phyloP scores from a whole-genome alignment of 2,329 filamentous ascomycete genomes.

The Diaporthe velutina region DNA sequence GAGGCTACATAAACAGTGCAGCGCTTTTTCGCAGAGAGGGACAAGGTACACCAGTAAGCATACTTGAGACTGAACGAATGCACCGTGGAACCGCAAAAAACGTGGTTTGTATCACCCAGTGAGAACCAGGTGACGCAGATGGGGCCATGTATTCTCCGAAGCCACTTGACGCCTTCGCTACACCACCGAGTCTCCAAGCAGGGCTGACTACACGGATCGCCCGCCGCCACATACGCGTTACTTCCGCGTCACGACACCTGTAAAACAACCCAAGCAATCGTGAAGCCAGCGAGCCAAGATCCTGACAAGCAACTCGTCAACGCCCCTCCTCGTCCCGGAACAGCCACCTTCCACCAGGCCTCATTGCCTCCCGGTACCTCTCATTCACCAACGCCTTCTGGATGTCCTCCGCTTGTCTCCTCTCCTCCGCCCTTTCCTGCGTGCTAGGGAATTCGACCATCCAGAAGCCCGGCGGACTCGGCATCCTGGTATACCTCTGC shows the following conservation, averaged over 20 bases:
- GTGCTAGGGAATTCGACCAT: constrained; percentile 89
- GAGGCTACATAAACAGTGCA: background rate
- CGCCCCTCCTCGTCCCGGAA: constrained; percentile 80
- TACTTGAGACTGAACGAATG: background rate
- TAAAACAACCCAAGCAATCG: background rate
- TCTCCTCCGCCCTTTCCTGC: constrained; percentile 79
- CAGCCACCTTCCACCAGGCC: constrained; percentile 79
- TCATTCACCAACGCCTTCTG: constrained; percentile 77
- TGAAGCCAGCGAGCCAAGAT: background rate
- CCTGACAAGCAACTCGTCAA: constrained; percentile 5
- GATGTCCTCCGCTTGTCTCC: constrained; percentile 72
- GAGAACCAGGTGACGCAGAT: background rate
- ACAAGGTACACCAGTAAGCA: background rate
- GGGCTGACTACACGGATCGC: background rate
- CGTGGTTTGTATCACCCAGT: background rate
- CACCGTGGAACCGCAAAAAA: background rate
- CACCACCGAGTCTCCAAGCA: background rate
- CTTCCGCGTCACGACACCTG: background rate
- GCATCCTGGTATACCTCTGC: constrained; percentile 77
- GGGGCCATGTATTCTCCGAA: constrained; percentile 4
- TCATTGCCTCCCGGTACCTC: constrained; percentile 85
- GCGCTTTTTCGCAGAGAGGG: background rate
- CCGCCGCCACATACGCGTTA: background rate
- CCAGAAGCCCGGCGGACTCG: constrained; percentile 91
- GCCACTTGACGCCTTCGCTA: constrained; percentile 15